Evolutionary conservation across 192 early-diverging fungal species (phyloP).

Genomic region (Linnemannia schmuckeri): DNA sequence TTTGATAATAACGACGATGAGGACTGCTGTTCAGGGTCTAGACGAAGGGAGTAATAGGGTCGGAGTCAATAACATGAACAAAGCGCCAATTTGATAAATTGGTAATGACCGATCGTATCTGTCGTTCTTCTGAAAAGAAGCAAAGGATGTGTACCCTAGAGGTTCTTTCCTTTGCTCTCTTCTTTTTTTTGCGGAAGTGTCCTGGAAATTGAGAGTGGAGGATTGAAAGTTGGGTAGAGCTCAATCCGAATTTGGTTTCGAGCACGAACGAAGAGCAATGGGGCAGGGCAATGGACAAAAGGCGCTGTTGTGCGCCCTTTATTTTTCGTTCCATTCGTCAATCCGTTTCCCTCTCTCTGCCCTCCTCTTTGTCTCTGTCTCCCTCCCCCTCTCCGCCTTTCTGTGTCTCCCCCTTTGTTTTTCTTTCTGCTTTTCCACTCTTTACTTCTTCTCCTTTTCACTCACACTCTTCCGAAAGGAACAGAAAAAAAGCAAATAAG

Average conservation of each 20-base stretch:
- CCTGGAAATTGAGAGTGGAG: not conserved
- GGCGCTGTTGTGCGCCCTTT: not conserved
- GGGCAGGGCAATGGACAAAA: too few species aligned
- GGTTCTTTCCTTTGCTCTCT: too few species aligned
- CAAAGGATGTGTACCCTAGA: not conserved
- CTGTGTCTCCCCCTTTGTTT: not conserved
- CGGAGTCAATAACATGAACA: not conserved
- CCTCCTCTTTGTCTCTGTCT: not conserved
- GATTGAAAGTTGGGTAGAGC: not conserved
- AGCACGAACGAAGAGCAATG: too few species aligned
- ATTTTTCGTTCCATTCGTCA: not conserved
- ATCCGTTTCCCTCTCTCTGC: not conserved
- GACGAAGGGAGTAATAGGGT: not conserved
- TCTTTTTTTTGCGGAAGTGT: not conserved
- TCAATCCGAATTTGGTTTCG: too few species aligned
- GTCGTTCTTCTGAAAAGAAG: not conserved
- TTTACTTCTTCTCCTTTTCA: too few species aligned
- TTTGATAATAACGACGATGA: not conserved
- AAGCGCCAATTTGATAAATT: not conserved
- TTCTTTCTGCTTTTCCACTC: not conserved
- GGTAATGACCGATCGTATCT: not conserved
- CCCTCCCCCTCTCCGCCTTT: not conserved
- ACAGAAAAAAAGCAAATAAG: not conserved
- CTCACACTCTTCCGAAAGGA: not conserved
- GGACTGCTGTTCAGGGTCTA: not conserved